Conservation (phyloP, 345 rosid species). For the Gossypium ekmanianum region DNA sequence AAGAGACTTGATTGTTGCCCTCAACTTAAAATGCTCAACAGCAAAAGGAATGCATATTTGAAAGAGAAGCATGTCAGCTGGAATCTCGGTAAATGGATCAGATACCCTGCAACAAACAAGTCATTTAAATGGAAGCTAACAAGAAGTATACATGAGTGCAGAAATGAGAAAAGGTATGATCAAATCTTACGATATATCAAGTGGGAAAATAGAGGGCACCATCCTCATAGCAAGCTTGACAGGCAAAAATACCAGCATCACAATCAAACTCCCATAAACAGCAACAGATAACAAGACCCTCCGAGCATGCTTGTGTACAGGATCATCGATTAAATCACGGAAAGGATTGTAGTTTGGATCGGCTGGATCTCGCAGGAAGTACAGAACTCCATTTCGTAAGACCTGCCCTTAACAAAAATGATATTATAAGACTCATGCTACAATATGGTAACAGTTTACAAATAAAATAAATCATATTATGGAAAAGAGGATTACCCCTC, state of each 20-base stretch:
- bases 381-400: slow-evolving; percentile 83
- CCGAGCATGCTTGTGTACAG: slow-evolving; percentile 96
- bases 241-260: slow-evolving; percentile 95
- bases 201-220: slow-evolving; percentile 87
- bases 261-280: slow-evolving; percentile 95
- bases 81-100: slow-evolving; percentile 97
- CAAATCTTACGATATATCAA: slow-evolving; percentile 83
- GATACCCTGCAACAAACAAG: slow-evolving; percentile 64
- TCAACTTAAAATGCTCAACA: slow-evolving; percentile 81
- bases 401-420: slow-evolving; percentile 50
- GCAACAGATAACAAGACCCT: slow-evolving; percentile 90
- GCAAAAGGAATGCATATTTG: slow-evolving; percentile 98
- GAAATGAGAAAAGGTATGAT: neutral
- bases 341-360: slow-evolving; percentile 99
- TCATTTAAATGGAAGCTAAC: neutral
- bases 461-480: neutral
- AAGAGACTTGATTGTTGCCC: slow-evolving; percentile 85
- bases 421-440: neutral
- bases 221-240: slow-evolving; percentile 93
- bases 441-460: neutral
- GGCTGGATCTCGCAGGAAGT: slow-evolving; percentile 93
- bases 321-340: slow-evolving; percentile 98
- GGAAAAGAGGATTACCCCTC: slow-evolving; percentile 64
- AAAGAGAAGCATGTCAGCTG: slow-evolving; percentile 95
- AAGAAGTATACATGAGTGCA: slow-evolving; percentile 12